phyloP scores from a whole-genome alignment of 768 basidiomycete genomes.

The Leccinum olivaceopallidum region DNA sequence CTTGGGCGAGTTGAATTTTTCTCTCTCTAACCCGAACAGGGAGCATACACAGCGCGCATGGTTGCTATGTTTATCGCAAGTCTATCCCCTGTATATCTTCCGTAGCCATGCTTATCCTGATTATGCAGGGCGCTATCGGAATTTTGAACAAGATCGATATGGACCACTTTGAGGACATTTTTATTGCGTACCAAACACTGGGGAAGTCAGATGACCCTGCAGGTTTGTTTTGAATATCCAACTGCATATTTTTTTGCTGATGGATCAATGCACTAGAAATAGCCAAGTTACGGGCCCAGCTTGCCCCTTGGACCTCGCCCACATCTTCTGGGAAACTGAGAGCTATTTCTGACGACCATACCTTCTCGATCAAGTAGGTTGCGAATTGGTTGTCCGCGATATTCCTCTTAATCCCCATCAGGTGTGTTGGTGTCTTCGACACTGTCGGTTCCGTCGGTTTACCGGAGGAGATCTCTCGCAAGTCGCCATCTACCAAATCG shows the following conservation, averaged over 20 bases:
- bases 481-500: constrained; percentile 43
- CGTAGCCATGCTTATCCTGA: neutral
- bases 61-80: constrained; percentile 55
- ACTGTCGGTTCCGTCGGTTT: constrained; percentile 75
- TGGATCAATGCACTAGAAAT: constrained; percentile 32
- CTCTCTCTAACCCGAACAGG: constrained; percentile 39
- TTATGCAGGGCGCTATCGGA: constrained; percentile 62
- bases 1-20: neutral
- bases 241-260: neutral
- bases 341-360: constrained; percentile 43
- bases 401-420: constrained; percentile 23
- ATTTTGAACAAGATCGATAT: constrained; percentile 69
- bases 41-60: constrained; percentile 78
- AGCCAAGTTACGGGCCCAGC: constrained; percentile 39
- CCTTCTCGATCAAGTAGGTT: constrained; percentile 64
- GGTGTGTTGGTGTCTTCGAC: constrained; percentile 74
- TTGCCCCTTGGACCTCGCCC: constrained; percentile 55
- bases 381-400: constrained; percentile 1
- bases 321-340: constrained; percentile 54
- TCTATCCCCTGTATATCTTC: neutral
- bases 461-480: constrained; percentile 60
- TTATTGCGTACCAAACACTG: constrained; percentile 59
- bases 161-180: constrained; percentile 70
- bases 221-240: constrained; percentile 34
- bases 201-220: constrained; percentile 50